Conservation (phyloP, 768 basidiomycete species). For the Lanmaoa rubissima region DNA sequence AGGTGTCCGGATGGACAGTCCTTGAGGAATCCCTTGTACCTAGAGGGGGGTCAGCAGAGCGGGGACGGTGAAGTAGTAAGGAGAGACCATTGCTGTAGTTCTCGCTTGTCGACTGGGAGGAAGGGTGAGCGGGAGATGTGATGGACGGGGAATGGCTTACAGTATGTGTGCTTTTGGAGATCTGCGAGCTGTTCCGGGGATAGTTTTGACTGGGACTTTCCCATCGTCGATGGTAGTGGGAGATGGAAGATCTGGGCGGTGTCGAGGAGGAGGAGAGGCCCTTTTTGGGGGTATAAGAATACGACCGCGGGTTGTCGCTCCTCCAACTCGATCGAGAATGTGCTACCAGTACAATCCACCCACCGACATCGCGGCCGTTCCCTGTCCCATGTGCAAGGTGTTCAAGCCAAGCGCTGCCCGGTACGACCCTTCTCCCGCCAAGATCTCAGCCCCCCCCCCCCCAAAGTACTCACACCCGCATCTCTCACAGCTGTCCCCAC, state of each 20-base stretch:
- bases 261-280: slow-evolving; percentile 5
- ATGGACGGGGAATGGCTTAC: slow-evolving; percentile 44
- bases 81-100: slow-evolving; percentile 87
- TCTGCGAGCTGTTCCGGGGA: slow-evolving; percentile 91
- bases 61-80: slow-evolving; percentile 2
- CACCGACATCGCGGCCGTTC: slow-evolving; percentile 58
- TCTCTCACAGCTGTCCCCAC: slow-evolving; percentile 65
- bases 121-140: slow-evolving; percentile 13
- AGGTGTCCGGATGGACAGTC: slow-evolving; percentile 97
- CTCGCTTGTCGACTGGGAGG: slow-evolving; percentile 85
- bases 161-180: slow-evolving; percentile 97
- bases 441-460: neutral
- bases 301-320: slow-evolving; percentile 14
- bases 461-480: slow-evolving; percentile 21
- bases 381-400: slow-evolving; percentile 85
- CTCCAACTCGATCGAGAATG: slow-evolving; percentile 42
- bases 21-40: slow-evolving; percentile 99
- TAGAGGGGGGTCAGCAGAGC: slow-evolving; percentile 31
- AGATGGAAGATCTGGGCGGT: neutral
- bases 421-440: slow-evolving; percentile 34
- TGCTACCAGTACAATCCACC: slow-evolving; percentile 71
- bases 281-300: slow-evolving; percentile 36
- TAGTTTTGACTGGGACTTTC: slow-evolving; percentile 95
- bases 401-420: slow-evolving; percentile 60
- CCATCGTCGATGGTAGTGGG: slow-evolving; percentile 59